Evolutionary conservation across 1,139 yeast genomes (phyloP), one percentile per base, ranked within the genome.

Genomic region (Neolecta irregularis): DNA sequence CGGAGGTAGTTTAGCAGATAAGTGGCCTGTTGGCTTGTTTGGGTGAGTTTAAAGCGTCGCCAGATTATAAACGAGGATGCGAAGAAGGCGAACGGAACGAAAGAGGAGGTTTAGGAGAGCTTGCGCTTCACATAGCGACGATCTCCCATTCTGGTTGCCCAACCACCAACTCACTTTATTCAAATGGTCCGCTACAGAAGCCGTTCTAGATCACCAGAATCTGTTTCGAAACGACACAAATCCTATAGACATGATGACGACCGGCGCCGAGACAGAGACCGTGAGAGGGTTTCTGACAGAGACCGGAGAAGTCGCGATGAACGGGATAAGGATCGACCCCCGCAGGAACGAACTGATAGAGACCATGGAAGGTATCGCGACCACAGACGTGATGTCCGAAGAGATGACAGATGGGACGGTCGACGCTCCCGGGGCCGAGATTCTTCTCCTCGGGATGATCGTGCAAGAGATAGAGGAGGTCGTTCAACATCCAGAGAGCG

Each of bases 401-500:
- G 26, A 11, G 26, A 30, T 16, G 5, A 23, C 13, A 25, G 26
- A 3, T 11, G 32, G 6, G 31, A 24, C 15, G 8, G n/a, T n/a
- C 19, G 8, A 13, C n/a, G 12, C 8, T 12, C 17, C n/a, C 36
- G 35, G 29, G 35, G 33, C 43, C 21, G 15, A 34, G 33, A 21
- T 40, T 33, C 11, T 50, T 51, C 35, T 53, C 50, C 28, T 51
- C 53, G 34, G 47, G 47, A 32, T 51, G 54, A 38, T n/a, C n/a
- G n/a, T 54, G 52, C 35, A 54, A 58, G 37, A 52, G 60, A 30
- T 56, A 7, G 33, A 23, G 20, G 37, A 31, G 33, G 24, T 23
- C 18, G 23, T 55, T 21, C 57, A 49, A 60, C 57, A 55, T 61
- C 62, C 56, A 6, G 47, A 33, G n/a, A 46, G 46, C 24, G 40